Evolutionary conservation across 768 basidiomycete species (phyloP), one percentile per base, ranked within the genome.

Genomic region (Cyclocybe aegerita): DNA sequence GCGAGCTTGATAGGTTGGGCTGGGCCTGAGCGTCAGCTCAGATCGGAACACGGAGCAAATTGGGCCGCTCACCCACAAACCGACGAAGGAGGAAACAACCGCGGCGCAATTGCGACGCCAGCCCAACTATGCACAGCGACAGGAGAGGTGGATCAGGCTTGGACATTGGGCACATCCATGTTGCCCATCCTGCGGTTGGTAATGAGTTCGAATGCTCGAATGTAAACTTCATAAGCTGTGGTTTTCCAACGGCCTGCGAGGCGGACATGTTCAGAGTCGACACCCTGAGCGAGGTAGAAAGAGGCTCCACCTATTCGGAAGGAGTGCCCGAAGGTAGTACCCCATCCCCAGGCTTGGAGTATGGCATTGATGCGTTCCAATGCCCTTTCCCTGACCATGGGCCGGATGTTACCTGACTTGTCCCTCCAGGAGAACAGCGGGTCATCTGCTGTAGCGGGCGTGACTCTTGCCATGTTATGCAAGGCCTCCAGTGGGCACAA

Each of bases 261-360:
- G 2, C 63, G 52, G 0, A 75, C 64, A 4, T 72, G 60, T 44
- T 75, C 71, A 1, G 74, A 72, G 9, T 49, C 34, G 1, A 71
- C 65, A 2, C 58, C 58, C 33, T 68, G 48, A 0, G 61, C 54
- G 0, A 76, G 59, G 42, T 58, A 70, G 47, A 65, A 70, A 0
- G 70, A 69, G 0, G 75, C 70, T 1, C 73, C 73, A 0, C 74
- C 73, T 14, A 76, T 77, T 2, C 70, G 60, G 55, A 77, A 77
- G 7, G 69, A 74, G 54, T 76, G 74, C 0, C 73, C 68, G 42
- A 72, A 74, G 7, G 66, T 11, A 0, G 56, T 71, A 0, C 70
- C 72, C 48, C 55, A 69, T 4, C 70, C 67, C 0, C 15, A 31
- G 0, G 60, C 50, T 0, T 16, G 7, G 0, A 70, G 50, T 7